Evolutionary conservation across 2,329 filamentous ascomycete species (phyloP).

Genomic region (Talaromyces sp.): DNA sequence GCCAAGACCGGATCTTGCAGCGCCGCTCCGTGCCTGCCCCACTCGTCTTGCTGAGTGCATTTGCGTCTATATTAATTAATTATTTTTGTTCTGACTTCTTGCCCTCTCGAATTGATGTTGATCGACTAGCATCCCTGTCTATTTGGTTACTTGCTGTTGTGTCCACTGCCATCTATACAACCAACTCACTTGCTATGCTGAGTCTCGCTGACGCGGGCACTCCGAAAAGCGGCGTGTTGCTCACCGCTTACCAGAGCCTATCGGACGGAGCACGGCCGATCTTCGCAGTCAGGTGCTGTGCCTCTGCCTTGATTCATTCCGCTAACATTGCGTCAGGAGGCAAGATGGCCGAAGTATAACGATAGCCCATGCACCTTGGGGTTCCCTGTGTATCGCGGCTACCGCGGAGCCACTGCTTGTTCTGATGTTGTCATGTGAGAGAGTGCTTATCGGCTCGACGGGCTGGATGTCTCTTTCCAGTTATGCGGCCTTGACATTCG

Average conservation of each 20-base stretch:
- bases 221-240: not conserved
- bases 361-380: not conserved
- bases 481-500: no score
- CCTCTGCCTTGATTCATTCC: not conserved
- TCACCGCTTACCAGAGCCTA: not conserved
- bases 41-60: not conserved
- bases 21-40: conserved; percentile 14
- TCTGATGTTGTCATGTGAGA: not conserved
- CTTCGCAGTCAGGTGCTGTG: not conserved
- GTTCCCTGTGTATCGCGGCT: not conserved
- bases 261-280: not conserved
- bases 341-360: not conserved
- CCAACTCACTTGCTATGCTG: no score
- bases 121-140: not conserved
- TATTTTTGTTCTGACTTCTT: not conserved
- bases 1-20: conserved; percentile 17
- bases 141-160: not conserved
- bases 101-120: no score
- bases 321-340: not conserved
- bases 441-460: no score
- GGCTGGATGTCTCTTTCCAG: not conserved
- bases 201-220: no score
- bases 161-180: not conserved
- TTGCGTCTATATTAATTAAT: no score
- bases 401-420: not conserved